Evolutionary conservation across 1,284 basidiomycete species (phyloP).

Genomic region (Marasmius sp.): DNA sequence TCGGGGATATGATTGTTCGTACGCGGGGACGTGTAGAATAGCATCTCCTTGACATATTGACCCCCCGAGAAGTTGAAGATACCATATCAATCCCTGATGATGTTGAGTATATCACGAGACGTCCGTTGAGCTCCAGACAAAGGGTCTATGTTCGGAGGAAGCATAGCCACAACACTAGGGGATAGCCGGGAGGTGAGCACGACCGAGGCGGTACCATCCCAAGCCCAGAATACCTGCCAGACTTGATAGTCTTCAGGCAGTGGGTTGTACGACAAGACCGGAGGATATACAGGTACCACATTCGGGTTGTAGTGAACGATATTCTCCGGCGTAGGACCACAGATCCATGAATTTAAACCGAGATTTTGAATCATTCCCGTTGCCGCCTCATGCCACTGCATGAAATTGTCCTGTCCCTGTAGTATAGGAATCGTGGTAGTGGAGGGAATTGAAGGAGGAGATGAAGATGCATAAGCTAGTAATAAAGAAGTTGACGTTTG

Average conservation of each 20-base stretch:
- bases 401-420: background rate
- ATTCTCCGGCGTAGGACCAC: background rate
- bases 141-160: background rate
- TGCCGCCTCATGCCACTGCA: background rate
- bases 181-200: background rate
- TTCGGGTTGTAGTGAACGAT: background rate
- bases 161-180: background rate
- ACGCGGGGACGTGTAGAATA: background rate
- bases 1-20: background rate
- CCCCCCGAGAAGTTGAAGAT: background rate
- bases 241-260: background rate
- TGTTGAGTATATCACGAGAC: background rate
- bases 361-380: background rate
- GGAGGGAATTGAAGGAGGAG: background rate
- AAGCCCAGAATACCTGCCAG: background rate
- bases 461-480: too few species aligned
- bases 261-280: too few species aligned
- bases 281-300: background rate
- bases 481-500: too few species aligned
- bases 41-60: background rate
- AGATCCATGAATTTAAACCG: background rate
- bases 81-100: background rate
- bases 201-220: background rate
- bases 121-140: background rate
- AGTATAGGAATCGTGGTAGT: background rate